Percentiles rank a stretch among this genome's conserved stretches.
Conservation (phyloP, 2,329 filamentous ascomycete species). For the Neonectria sp. region DNA sequence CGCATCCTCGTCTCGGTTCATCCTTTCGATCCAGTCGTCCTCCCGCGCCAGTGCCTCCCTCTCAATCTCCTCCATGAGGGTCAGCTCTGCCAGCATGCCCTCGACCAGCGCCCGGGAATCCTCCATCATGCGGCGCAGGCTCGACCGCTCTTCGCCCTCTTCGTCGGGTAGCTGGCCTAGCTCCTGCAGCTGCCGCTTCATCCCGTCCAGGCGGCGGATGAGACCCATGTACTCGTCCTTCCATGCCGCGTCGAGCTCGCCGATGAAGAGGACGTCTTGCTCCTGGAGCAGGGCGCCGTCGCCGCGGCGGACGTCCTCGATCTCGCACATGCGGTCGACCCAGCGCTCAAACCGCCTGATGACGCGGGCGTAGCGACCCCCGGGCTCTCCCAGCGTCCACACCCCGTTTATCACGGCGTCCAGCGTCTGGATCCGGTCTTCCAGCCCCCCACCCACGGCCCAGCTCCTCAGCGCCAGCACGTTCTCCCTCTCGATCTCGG, state of each 20-base stretch:
- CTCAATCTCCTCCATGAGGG: constrained; percentile 74
- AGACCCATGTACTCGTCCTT: constrained; percentile 70
- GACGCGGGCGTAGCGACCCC: constrained; percentile 69
- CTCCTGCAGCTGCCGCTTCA: constrained; percentile 64
- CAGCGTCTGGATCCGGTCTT: constrained; percentile 71
- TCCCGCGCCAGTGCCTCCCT: constrained; percentile 70
- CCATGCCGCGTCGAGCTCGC: constrained; percentile 71
- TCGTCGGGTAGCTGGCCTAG: constrained; percentile 54
- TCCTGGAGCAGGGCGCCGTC: constrained; percentile 54
- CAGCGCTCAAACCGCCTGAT: constrained; percentile 73
- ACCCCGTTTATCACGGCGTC: constrained; percentile 70
- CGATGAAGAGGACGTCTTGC: constrained; percentile 63
- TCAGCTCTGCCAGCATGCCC: constrained; percentile 75
- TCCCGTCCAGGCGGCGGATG: constrained; percentile 68
- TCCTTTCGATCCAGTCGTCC: constrained; percentile 70
- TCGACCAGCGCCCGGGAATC: constrained; percentile 65
- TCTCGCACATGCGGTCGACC: constrained; percentile 63
- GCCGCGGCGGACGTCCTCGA: constrained; percentile 60
- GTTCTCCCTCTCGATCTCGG: constrained; percentile 66
- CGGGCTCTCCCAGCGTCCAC: constrained; percentile 70
- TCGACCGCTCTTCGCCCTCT: constrained; percentile 47
- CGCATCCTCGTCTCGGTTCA: constrained; percentile 62
- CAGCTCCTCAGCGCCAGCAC: constrained; percentile 67
- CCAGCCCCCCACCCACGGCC: constrained; percentile 60
- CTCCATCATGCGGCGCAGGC: constrained; percentile 63